Conservation (phyloP, 208 protist species). For the Crithidia sp. region DNA sequence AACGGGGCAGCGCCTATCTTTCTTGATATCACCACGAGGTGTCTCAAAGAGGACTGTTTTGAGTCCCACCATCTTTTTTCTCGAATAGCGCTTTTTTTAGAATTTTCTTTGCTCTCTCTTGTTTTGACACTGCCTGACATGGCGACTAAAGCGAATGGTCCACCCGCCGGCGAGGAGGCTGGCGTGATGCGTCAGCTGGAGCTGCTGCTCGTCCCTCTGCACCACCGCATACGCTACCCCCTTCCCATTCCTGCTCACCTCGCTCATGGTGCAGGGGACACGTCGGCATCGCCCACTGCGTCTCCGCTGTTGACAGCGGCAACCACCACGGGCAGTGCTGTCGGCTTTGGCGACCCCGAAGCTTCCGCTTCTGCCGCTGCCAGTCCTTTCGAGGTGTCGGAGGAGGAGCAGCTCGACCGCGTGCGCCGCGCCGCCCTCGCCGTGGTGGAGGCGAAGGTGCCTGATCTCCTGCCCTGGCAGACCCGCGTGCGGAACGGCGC, state of each 20-base stretch:
- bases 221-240: constrained; percentile 54
- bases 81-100: neutral
- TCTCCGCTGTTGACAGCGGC: neutral
- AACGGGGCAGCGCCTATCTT: too few species aligned
- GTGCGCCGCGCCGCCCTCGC: constrained; percentile 30
- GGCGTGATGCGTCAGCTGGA: constrained; percentile 50
- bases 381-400: neutral
- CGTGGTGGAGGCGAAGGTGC: constrained; percentile 53
- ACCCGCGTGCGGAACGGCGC: constrained; percentile 45
- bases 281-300: neutral
- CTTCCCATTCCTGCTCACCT: constrained; percentile 39
- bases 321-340: neutral
- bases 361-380: neutral
- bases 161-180: constrained; percentile 19
- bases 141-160: neutral
- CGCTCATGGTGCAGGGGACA: neutral
- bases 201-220: constrained; percentile 49
- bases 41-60: neutral
- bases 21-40: too few species aligned
- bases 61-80: neutral
- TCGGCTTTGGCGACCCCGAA: neutral
- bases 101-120: neutral
- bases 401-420: constrained; percentile 16
- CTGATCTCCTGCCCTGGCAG: constrained; percentile 51
- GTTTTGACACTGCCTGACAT: neutral